These are phyloP conservation scores for Penicillium sp. DNA, from an alignment of 2,329 filamentous ascomycete species.

Conservation along the genomic window DNA sequence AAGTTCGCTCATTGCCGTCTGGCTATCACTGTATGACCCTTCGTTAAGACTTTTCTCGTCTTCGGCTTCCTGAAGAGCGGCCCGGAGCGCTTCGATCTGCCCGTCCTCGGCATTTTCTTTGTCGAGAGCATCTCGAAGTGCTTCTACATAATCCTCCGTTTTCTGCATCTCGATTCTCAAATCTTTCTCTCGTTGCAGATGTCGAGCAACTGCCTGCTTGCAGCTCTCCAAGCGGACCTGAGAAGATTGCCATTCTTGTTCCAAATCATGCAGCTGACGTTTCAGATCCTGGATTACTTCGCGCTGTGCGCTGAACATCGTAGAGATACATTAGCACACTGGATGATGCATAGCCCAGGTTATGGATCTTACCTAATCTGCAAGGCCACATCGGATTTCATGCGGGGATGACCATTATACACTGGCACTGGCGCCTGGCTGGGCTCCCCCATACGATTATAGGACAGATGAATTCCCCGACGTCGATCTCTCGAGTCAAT, in stretches of 20 bases:
- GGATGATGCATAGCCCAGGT: neutral
- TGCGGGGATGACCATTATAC: slow-evolving; percentile 58
- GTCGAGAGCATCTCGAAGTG: slow-evolving; percentile 63
- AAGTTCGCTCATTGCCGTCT: slow-evolving; percentile 43
- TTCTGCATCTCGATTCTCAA: slow-evolving; percentile 56
- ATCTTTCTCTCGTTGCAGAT: slow-evolving; percentile 46
- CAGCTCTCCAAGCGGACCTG: slow-evolving; percentile 50
- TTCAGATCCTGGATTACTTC: slow-evolving; percentile 52
- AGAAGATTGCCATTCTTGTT: slow-evolving; percentile 47
- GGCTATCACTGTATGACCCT: slow-evolving; percentile 48
- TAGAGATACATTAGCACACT: slow-evolving; percentile 1
- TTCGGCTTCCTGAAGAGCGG: slow-evolving; percentile 55
- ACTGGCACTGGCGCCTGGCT: slow-evolving; percentile 52
- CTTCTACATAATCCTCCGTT: slow-evolving; percentile 59
- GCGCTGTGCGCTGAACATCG: slow-evolving; percentile 40
- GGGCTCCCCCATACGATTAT: slow-evolving; percentile 46
- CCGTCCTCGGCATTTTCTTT: slow-evolving; percentile 60
- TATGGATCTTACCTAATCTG: slow-evolving; percentile 52
- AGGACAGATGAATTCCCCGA: slow-evolving; percentile 58
- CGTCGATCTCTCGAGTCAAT: slow-evolving; percentile 62
- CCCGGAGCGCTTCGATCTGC: slow-evolving; percentile 56
- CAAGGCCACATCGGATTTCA: slow-evolving; percentile 69
- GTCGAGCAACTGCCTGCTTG: slow-evolving; percentile 47
- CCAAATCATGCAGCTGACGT: slow-evolving; percentile 52
- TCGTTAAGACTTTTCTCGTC: slow-evolving; percentile 43